These are phyloP conservation scores for Lodderomyces beijingensis DNA, from an alignment of 1,139 yeast species.

Conservation along the genomic window DNA sequence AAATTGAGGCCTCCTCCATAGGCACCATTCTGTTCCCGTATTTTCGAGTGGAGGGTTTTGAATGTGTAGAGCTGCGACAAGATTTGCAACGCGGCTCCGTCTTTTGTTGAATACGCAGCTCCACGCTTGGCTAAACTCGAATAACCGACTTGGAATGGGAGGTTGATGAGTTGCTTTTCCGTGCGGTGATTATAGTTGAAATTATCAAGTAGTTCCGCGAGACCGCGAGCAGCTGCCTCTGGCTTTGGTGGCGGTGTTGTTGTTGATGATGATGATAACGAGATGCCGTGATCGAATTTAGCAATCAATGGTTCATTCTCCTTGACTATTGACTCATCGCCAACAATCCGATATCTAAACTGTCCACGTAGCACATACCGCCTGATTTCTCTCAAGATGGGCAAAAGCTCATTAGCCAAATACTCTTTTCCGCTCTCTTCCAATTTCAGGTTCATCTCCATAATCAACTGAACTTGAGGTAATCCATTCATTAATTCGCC, in stretches of 20 bases:
- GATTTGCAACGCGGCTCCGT: slow-evolving; percentile 83
- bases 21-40: slow-evolving; percentile 96
- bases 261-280: slow-evolving; percentile 1
- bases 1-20: slow-evolving; percentile 93
- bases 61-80: slow-evolving; percentile 77
- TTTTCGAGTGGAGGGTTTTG: slow-evolving; percentile 80
- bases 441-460: slow-evolving; percentile 50
- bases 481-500: slow-evolving; percentile 68
- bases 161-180: slow-evolving; percentile 47
- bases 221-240: slow-evolving; percentile 4
- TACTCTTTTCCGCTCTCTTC: slow-evolving; percentile 50
- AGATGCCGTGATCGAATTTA: slow-evolving; percentile 25
- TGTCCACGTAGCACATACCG: slow-evolving; percentile 34
- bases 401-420: slow-evolving; percentile 53
- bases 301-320: slow-evolving; percentile 40
- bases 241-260: background rate
- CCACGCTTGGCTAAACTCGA: slow-evolving; percentile 70
- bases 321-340: slow-evolving; percentile 41
- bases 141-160: slow-evolving; percentile 90
- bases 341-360: slow-evolving; percentile 56
- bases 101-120: slow-evolving; percentile 61
- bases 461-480: slow-evolving; percentile 68
- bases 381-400: slow-evolving; percentile 57
- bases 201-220: background rate
- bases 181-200: slow-evolving; percentile 9